Base-by-base conservation (phyloP, 164 flowering plant genomes). In the Echeveria elegans region DNA sequence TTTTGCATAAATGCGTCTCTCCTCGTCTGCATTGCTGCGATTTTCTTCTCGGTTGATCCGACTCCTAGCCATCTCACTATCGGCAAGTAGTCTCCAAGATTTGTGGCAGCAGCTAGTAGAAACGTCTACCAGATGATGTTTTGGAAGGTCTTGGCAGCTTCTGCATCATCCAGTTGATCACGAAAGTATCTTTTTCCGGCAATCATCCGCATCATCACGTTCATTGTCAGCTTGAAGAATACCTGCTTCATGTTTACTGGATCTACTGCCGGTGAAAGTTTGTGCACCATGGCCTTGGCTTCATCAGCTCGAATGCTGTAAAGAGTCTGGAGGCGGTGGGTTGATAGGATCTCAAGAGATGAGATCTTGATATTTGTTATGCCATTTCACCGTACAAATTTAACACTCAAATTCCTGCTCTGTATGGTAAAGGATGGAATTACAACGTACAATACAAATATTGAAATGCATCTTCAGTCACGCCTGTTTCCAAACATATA, bases 1-100 rank as follows among this genome's bases (percentile, higher is more conserved):
- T 58, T 64, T 48, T 80, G 80, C 79, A 83, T 71, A 40, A 81
- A 79, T 16, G 23, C 34, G 6, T 78, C 76, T 47, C 84, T 78
- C 67, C 65, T 76, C 40, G 11, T 43, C 26, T 65, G 70, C 66
- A 77, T 38, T 32, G 23, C 71, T 18, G 9, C 48, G 32, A 61
- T 60, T 66, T 62, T 66, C 56, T 65, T 76, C 69, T 71, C 73
- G 43, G 65, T 67, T 28, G 32, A 24, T 15, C 70, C 72, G 23
- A 43, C 31, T 14, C 64, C 66, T 16, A 78, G 4, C 77, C 76
- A 72, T 15, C 47, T 66, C 66, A 78, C 16, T 18, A 70, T 2
- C 0, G 83, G 83, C 47, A 80, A 32, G 60, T 41, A 78, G 62
- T 82, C 85, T 2, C 58, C 69, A 24, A 66, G 28, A 31, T 68